Evolutionary conservation across 192 early-diverging fungal species (phyloP).

Genomic region (Entophlyctis luteolus): DNA sequence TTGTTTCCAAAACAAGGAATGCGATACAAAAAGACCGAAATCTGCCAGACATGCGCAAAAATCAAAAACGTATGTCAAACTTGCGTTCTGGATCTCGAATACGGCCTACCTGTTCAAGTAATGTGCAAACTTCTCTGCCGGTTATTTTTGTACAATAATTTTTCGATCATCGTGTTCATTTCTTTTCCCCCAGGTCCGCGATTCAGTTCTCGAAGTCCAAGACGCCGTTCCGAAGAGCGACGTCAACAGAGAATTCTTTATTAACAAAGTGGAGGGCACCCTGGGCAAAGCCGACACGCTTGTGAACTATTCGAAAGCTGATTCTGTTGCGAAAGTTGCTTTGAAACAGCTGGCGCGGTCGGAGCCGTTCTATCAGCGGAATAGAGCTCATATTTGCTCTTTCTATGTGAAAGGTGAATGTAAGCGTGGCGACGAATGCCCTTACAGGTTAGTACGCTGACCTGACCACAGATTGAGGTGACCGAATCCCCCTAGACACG

Average conservation of each 20-base stretch:
- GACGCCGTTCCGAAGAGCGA: constrained; percentile 76
- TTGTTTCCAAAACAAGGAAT: no score
- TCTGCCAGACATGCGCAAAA: constrained; percentile 96
- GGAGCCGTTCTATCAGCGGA: constrained; percentile 90
- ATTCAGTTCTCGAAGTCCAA: constrained; percentile 73
- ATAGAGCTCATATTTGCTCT: constrained; percentile 86
- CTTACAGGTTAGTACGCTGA: constrained; percentile 64
- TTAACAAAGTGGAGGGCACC: constrained; percentile 69
- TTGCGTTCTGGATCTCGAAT: constrained; percentile 93
- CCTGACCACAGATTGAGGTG: no score
- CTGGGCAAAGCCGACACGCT: constrained; percentile 50
- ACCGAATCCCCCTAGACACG: constrained; percentile 72
- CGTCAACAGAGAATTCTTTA: constrained; percentile 84
- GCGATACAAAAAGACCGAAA: constrained; percentile 97
- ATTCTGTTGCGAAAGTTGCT: constrained; percentile 69
- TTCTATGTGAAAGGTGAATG: constrained; percentile 93
- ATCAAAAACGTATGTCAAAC: constrained; percentile 99
- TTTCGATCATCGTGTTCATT: no score
- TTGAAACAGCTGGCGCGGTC: constrained; percentile 74
- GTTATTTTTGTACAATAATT: no score
- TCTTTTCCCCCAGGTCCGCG: constrained; percentile 61
- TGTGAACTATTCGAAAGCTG: constrained; percentile 66
- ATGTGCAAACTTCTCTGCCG: no score
- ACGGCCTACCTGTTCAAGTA: constrained; percentile 88
- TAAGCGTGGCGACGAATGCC: constrained; percentile 90